Percentiles rank a stretch among this genome's conserved stretches.
These are phyloP conservation scores for Acacia crassicarpa DNA, from an alignment of 306 rosid species.

Conservation along the genomic window DNA sequence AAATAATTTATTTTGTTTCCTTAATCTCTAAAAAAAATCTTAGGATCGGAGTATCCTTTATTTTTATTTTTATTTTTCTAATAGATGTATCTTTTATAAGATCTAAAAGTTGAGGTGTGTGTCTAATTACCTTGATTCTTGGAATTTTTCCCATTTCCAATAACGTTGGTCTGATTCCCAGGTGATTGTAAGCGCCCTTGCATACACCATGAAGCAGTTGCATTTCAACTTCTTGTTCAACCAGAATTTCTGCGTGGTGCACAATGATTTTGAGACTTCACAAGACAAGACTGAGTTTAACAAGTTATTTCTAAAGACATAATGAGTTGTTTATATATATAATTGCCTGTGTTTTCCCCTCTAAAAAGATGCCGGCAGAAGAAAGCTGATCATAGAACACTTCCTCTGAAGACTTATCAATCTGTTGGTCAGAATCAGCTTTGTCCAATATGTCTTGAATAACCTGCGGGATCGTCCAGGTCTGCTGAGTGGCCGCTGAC, in stretches of 20 bases:
- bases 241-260: constrained; percentile 41
- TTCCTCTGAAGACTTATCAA: constrained; percentile 22
- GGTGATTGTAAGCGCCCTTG: constrained; percentile 28
- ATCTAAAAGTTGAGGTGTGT: no score
- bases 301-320: neutral
- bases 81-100: no score
- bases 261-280: neutral
- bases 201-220: no score
- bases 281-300: neutral
- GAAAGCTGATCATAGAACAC: constrained; percentile 20
- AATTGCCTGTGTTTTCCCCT: neutral
- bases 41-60: no score
- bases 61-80: no score
- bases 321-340: no score
- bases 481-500: no score
- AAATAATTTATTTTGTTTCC: no score
- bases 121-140: constrained; percentile 37
- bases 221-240: constrained; percentile 33
- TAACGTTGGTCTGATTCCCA: constrained; percentile 32
- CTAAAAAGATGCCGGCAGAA: constrained; percentile 34
- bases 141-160: constrained; percentile 31
- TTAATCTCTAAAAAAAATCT: no score
- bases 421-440: constrained; percentile 36
- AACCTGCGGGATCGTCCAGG: neutral
- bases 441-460: constrained; percentile 27